phyloP scores from a whole-genome alignment of 352 stramenopile genomes.

The Phytophthora fragariae region DNA sequence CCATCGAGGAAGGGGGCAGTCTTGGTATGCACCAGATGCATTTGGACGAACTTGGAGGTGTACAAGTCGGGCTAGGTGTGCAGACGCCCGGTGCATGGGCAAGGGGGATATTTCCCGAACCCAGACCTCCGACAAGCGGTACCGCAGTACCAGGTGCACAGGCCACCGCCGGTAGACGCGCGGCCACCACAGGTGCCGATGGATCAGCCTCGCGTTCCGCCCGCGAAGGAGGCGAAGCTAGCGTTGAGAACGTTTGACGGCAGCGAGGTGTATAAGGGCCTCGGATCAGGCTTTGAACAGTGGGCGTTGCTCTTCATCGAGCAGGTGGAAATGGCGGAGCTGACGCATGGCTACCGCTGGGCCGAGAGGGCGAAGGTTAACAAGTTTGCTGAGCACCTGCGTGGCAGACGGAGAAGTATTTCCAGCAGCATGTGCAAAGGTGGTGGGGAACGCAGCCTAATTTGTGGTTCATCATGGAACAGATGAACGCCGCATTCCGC shows the following conservation, averaged over 20 bases:
- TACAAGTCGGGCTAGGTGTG: not conserved
- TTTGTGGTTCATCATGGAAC: conserved; percentile 8
- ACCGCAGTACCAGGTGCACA: conserved; percentile 1
- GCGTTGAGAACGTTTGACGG: conserved; percentile 4
- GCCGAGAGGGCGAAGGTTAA: conserved; percentile 5
- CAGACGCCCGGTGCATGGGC: conserved; percentile 4
- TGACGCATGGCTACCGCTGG: conserved; percentile 4
- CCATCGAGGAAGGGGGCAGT: not conserved
- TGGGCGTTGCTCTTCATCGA: too few relatives aligned
- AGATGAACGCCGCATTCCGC: conserved; percentile 7
- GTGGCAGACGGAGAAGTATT: conserved; percentile 2
- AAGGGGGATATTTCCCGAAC: not conserved
- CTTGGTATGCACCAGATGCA: conserved; percentile 4
- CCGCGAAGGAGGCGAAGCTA: too few relatives aligned
- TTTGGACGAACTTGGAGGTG: not conserved
- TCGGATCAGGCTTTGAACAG: too few relatives aligned
- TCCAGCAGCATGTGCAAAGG: conserved; percentile 3
- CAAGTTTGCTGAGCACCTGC: conserved; percentile 1
- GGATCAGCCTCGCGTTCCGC: too few relatives aligned
- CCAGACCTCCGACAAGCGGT: not conserved
- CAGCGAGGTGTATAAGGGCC: too few relatives aligned
- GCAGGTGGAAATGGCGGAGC: conserved; percentile 14
- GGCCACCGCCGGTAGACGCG: not conserved
- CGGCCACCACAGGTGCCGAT: too few relatives aligned
- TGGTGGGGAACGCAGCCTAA: conserved; percentile 11